Evolutionary conservation across 176 grass and related monocot genomes (phyloP), one percentile per base, ranked within the genome.

Genomic region (Alloteropsis semialata): DNA sequence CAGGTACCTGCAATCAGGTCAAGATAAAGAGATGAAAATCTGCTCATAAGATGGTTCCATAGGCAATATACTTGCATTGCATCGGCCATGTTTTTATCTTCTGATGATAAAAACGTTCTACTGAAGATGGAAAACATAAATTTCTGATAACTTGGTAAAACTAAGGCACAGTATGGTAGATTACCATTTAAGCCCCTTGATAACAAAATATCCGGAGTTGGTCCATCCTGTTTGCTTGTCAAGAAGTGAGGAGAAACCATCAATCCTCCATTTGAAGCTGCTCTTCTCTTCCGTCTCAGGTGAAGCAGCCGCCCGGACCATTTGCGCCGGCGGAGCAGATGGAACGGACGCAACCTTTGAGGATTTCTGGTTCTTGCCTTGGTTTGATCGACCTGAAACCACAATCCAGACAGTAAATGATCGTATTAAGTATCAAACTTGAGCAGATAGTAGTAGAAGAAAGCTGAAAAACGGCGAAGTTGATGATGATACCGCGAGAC

Each of bases 211-310:
- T 22, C 55, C 13, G 0, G 80, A 82, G 68, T 6, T 82, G 42
- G 65, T 82, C 67, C 80, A 72, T 61, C 80, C 67, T 60, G 61
- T n/a, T 14, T 11, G 27, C 25, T 72, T 68, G 18, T 39, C 80
- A n/a, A 82, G 80, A 58, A 82, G 65, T 3, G 66, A 56, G 30
- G 79, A 55, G 53, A 82, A 82, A 0, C 65, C 66, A 72, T 82
- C 51, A 6, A 82, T 82, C 66, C 33, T 71, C 79, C 79, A 82
- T 22, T 32, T 32, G 27, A 82, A 72, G 8, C n/a, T 82, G 14
- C 28, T 65, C 42, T 62, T 78, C 11, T 46, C 76, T 63, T 59
- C 53, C 54, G 12, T 76, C 36, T 30, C 38, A 30, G 30, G 32
- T 10, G 48, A 74, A 10, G 48, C 69, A 32, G 16, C 43, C 18